Evolutionary conservation across 768 basidiomycete species (phyloP).

Genomic region (Crassisporium funariophilum): DNA sequence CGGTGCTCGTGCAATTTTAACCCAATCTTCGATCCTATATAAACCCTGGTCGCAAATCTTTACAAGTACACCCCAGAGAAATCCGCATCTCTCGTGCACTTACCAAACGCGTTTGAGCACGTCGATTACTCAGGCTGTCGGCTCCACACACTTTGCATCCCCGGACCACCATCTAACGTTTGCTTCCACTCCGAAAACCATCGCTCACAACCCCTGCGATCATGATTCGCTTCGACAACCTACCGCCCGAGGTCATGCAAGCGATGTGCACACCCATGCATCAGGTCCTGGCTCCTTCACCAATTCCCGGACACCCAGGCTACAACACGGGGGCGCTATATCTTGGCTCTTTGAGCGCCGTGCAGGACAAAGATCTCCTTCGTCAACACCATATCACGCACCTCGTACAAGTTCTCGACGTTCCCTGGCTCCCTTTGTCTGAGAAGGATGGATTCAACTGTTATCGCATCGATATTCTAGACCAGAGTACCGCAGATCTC

Average conservation of each 20-base stretch:
- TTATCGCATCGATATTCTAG: conserved; percentile 70
- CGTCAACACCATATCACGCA: conserved; percentile 52
- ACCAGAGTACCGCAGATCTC: conserved; percentile 61
- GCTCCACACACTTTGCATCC: too few relatives aligned
- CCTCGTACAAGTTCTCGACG: conserved; percentile 69
- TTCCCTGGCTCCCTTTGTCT: conserved; percentile 58
- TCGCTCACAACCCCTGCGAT: conserved; percentile 7
- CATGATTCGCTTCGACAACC: conserved; percentile 81
- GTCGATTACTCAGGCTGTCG: too few relatives aligned
- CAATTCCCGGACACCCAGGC: conserved; percentile 22
- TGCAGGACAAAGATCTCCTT: conserved; percentile 57
- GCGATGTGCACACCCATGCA: conserved; percentile 89
- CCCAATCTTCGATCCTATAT: too few relatives aligned
- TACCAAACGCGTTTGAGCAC: too few relatives aligned
- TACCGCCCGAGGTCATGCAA: conserved; percentile 76
- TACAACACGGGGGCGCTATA: conserved; percentile 55
- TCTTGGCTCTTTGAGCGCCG: conserved; percentile 66
- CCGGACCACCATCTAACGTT: too few relatives aligned
- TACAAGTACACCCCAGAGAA: too few relatives aligned
- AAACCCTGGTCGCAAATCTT: too few relatives aligned
- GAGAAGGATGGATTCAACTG: conserved; percentile 52
- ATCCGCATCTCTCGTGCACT: too few relatives aligned
- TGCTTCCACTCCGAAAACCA: neutral
- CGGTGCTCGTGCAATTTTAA: too few relatives aligned
- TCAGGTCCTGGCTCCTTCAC: conserved; percentile 54